Evolutionary conservation across 352 stramenopile species (phyloP), one percentile per base, ranked within the genome.

Genomic region (Globisporangium heterothallicum): DNA sequence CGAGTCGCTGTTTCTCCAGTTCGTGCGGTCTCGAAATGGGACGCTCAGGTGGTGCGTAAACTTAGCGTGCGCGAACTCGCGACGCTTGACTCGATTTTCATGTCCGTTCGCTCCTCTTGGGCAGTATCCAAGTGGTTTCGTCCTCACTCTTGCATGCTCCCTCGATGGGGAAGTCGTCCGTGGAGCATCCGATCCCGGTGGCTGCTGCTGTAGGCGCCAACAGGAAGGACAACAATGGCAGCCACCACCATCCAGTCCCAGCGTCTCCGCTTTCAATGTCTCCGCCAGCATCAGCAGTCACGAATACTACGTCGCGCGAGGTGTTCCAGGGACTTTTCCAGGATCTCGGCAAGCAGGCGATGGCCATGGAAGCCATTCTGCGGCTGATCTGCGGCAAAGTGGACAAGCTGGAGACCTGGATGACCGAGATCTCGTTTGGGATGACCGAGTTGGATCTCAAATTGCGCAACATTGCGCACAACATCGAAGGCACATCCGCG

Each of bases 401-500:
- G 34, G 77, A 91, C 60, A 82, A 79, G 27, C 68, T 91, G 52
- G 79, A 91, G 59, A 59, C 64, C 21, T 91, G 77, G 77, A 57
- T 91, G 25, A 86, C 72, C 6, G 75, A 86, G 14, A 78, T 91
- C 40, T 83, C 71, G 53, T 86, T 75, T 18, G 77, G 79, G 2
- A 86, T 91, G 70, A 83, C 71, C 2, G 79, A 91, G 49, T 54
- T 91, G 22, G 79, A 91, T 59, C 61, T 79, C 18, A 80, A 88
- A 52, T 61, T 91, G 30, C 66, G 78, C 21, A 91, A 86, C 34
- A 91, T 91, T 24, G 79, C 79, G 8, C 79, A 91, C 54, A 91
- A 88, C 53, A 91, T 88, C 30, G 79, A 91, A 46, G 79, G 79
- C n/a, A 84, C 73, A 12, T 62, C 72, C 4, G 72, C 74, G 5